A percentile compares a stretch with the other conserved stretches of the same genome.
These are phyloP conservation scores for Paraconiothyrium sp. DNA, from an alignment of 2,329 filamentous ascomycete genomes.

Conservation along the genomic window DNA sequence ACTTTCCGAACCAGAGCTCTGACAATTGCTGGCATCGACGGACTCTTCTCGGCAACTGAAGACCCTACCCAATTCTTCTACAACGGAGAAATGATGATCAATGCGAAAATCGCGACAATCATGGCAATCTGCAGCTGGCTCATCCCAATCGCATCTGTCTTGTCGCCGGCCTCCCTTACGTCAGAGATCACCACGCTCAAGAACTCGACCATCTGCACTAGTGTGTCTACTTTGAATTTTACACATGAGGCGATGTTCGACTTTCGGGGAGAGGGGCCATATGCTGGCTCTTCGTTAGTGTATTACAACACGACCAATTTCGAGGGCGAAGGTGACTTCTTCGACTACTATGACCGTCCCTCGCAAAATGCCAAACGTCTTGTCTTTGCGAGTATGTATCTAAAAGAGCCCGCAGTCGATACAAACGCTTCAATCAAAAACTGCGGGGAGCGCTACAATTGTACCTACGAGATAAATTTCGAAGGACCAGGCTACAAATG, in stretches of 20 bases:
- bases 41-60: conserved; percentile 48
- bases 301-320: conserved; percentile 50
- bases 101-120: conserved; percentile 47
- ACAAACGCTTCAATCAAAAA: conserved; percentile 35
- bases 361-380: conserved; percentile 45
- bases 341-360: conserved; percentile 51
- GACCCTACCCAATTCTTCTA: conserved; percentile 45
- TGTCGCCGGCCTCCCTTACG: conserved; percentile 48
- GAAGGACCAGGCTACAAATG: conserved; percentile 50
- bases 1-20: conserved; percentile 48
- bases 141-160: conserved; percentile 49
- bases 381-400: conserved; percentile 43
- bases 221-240: conserved; percentile 45
- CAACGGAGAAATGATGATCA: conserved; percentile 48
- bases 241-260: conserved; percentile 40
- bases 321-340: conserved; percentile 33
- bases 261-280: conserved; percentile 36
- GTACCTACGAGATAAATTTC: conserved; percentile 48
- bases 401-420: conserved; percentile 40
- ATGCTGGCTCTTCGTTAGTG: conserved; percentile 35
- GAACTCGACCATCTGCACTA: conserved; percentile 31
- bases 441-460: conserved; percentile 48
- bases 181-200: conserved; percentile 36
- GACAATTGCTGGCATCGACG: conserved; percentile 51
- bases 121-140: conserved; percentile 46